These are phyloP conservation scores for Euphorbia tirucalli DNA, from an alignment of 345 rosid genomes.

Conservation along the genomic window DNA sequence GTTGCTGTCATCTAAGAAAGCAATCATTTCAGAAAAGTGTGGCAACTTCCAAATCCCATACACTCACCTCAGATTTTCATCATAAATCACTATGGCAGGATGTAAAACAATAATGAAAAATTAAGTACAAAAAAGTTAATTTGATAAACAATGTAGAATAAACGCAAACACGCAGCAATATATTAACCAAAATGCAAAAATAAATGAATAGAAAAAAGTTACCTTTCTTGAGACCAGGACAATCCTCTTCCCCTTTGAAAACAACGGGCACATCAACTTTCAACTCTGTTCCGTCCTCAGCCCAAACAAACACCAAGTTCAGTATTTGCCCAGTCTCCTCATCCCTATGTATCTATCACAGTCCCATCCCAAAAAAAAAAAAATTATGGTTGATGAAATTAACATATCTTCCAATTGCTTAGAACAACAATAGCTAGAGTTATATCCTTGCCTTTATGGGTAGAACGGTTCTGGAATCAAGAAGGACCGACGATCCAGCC, in stretches of 20 bases:
- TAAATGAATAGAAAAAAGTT: neutral
- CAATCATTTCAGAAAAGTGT: neutral
- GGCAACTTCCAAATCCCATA: neutral
- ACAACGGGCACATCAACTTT: conserved; percentile 85
- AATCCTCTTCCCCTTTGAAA: conserved; percentile 71
- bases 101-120: neutral
- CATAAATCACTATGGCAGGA: neutral
- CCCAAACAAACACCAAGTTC: conserved; percentile 92
- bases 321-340: conserved; percentile 73
- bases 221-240: conserved; percentile 86
- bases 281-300: conserved; percentile 64
- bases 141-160: neutral
- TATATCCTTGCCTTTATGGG: conserved; percentile 63
- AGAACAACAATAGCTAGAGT: neutral
- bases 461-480: conserved; percentile 74
- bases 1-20: neutral
- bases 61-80: neutral
- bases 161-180: neutral
- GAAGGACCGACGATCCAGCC: conserved; percentile 55
- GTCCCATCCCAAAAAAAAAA: neutral
- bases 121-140: neutral
- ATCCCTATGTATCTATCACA: conserved; percentile 69
- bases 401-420: neutral
- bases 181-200: neutral
- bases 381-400: neutral